These are phyloP conservation scores for Dioszegia hungarica DNA, from an alignment of 768 basidiomycete species.

Conservation along the genomic window DNA sequence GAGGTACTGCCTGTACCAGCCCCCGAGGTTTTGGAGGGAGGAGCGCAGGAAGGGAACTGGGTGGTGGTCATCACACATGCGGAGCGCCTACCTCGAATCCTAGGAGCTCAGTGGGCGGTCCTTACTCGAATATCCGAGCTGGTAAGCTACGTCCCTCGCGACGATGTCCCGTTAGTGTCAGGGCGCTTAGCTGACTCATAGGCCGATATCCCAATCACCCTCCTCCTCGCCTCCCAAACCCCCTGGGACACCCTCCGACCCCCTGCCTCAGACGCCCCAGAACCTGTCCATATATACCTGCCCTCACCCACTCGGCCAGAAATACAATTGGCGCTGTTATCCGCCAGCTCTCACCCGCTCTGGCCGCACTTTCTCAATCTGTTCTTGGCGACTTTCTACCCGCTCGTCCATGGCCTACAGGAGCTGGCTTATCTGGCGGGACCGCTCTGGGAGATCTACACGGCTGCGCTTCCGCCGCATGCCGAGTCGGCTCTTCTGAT, in stretches of 20 bases:
- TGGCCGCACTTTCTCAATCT: conserved; percentile 46
- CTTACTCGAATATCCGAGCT: conserved; percentile 39
- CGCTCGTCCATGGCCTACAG: conserved; percentile 21
- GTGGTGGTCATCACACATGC: conserved; percentile 30
- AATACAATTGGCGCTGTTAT: conserved; percentile 16
- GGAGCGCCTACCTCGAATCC: conserved; percentile 23
- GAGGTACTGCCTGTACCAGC: too few relatives aligned
- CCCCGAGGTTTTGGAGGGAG: conserved; percentile 9
- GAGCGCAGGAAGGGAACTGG: background rate
- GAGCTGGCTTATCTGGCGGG: conserved; percentile 33
- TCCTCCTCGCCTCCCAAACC: conserved; percentile 32
- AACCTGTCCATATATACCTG: conserved; percentile 42
- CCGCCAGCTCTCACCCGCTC: conserved; percentile 32
- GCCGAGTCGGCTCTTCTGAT: conserved; percentile 21
- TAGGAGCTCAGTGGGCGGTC: conserved; percentile 35
- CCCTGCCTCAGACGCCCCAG: conserved; percentile 29
- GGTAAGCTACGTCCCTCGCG: conserved; percentile 19
- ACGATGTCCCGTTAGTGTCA: background rate
- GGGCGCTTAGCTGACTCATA: background rate
- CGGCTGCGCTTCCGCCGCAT: conserved; percentile 29
- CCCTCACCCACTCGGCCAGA: conserved; percentile 29
- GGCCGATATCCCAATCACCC: conserved; percentile 23
- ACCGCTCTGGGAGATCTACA: conserved; percentile 46
- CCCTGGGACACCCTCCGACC: conserved; percentile 45
- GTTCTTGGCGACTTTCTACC: conserved; percentile 28